phyloP scores from a whole-genome alignment of 2,329 filamentous ascomycete genomes.

The Neofusicoccum sp. region DNA sequence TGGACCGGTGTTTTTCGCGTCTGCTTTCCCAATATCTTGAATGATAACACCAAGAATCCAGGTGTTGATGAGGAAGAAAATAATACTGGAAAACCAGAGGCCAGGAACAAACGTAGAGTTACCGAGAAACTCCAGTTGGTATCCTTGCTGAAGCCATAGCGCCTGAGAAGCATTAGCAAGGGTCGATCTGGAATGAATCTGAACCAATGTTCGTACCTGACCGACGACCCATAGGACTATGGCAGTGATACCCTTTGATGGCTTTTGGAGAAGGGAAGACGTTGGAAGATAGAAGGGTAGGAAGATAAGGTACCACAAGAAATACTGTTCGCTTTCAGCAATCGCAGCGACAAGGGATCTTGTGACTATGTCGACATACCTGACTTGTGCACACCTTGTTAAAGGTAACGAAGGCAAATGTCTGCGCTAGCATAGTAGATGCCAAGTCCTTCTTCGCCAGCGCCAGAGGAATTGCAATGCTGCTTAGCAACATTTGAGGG shows the following conservation, averaged over 20 bases:
- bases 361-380: constrained; percentile 53
- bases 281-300: constrained; percentile 85
- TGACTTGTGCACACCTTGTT: constrained; percentile 99
- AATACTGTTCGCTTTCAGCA: constrained; percentile 66
- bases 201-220: constrained; percentile 55
- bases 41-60: constrained; percentile 86
- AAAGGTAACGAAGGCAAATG: constrained; percentile 94
- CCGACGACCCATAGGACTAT: constrained; percentile 72
- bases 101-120: constrained; percentile 82
- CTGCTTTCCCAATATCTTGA: constrained; percentile 55
- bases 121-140: constrained; percentile 63
- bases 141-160: constrained; percentile 54
- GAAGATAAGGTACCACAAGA: constrained; percentile 96
- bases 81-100: constrained; percentile 72
- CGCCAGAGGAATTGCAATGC: constrained; percentile 72
- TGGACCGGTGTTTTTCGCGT: not conserved
- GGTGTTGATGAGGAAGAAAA: constrained; percentile 83
- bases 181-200: not conserved
- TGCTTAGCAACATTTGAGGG: constrained; percentile 81
- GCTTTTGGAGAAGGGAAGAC: constrained; percentile 69
- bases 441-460: constrained; percentile 82
- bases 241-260: constrained; percentile 65
- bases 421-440: constrained; percentile 87
- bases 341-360: not conserved
- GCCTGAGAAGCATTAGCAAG: constrained; percentile 30